phyloP scores from a whole-genome alignment of 768 basidiomycete species.

The Leucocoprinus leucothites region DNA sequence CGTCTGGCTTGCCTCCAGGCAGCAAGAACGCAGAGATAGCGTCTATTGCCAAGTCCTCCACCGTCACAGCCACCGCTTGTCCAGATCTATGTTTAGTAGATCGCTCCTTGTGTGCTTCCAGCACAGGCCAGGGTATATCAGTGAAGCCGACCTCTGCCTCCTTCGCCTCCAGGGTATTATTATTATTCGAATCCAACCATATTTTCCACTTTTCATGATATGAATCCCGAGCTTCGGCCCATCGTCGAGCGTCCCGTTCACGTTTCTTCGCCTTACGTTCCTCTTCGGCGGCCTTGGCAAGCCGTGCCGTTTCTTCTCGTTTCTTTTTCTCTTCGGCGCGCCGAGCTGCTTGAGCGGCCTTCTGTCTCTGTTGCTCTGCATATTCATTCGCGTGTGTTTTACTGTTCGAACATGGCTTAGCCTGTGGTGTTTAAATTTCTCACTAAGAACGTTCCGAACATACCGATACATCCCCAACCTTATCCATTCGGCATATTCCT shows the following conservation, averaged over 20 bases:
- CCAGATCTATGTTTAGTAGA: too few species aligned
- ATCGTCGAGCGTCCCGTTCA: slow-evolving; percentile 42
- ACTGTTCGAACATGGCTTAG: slow-evolving; percentile 29
- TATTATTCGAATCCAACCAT: slow-evolving; percentile 33
- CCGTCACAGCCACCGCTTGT: slow-evolving; percentile 17
- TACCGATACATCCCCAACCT: slow-evolving; percentile 83
- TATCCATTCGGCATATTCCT: slow-evolving; percentile 87
- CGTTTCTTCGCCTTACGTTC: slow-evolving; percentile 45
- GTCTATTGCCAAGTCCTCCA: slow-evolving; percentile 53
- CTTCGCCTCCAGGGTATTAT: slow-evolving; percentile 13
- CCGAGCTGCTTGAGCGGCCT: slow-evolving; percentile 51
- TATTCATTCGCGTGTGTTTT: slow-evolving; percentile 67
- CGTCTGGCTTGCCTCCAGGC: slow-evolving; percentile 21
- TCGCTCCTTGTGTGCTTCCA: slow-evolving; percentile 26
- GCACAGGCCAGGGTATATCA: slow-evolving; percentile 77
- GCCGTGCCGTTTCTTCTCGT: slow-evolving; percentile 47
- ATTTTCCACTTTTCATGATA: slow-evolving; percentile 61
- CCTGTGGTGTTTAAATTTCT: background rate
- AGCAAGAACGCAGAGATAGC: slow-evolving; percentile 60
- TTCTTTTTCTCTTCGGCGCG: slow-evolving; percentile 51
- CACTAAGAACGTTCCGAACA: slow-evolving; percentile 18
- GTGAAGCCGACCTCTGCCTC: slow-evolving; percentile 34
- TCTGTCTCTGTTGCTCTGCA: slow-evolving; percentile 55
- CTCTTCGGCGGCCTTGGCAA: slow-evolving; percentile 51
- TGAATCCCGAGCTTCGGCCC: slow-evolving; percentile 43